Evolutionary conservation across 2,329 filamentous ascomycete species (phyloP).

Genomic region (Dothistroma pini): DNA sequence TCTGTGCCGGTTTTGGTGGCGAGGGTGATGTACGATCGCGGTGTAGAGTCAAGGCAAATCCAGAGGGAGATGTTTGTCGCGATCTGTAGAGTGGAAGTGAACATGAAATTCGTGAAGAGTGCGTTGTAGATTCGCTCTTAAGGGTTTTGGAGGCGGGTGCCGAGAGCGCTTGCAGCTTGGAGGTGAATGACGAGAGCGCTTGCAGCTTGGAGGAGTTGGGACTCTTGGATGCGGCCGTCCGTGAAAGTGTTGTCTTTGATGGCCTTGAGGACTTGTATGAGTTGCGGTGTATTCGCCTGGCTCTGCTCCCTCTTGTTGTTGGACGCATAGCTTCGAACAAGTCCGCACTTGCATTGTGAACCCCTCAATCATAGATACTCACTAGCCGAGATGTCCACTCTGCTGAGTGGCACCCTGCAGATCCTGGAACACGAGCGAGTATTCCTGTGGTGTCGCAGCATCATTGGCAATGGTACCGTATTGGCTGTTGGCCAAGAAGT

Average conservation of each 20-base stretch:
- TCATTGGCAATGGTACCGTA: constrained; percentile 5
- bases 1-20: constrained; percentile 10
- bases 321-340: constrained; percentile 6
- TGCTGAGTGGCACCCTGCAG: constrained; percentile 17
- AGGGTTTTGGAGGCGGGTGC: constrained; percentile 14
- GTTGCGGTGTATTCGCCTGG: no score
- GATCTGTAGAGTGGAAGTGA: constrained; percentile 7
- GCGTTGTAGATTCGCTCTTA: constrained; percentile 17
- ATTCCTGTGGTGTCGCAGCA: constrained; percentile 16
- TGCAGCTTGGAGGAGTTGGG: constrained; percentile 9
- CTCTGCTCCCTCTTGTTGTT: no score
- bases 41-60: constrained; percentile 3
- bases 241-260: constrained; percentile 10
- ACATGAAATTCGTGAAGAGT: constrained; percentile 11
- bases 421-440: constrained; percentile 19
- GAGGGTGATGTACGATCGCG: constrained; percentile 2
- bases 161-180: no score
- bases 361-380: background rate
- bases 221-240: constrained; percentile 6
- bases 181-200: no score
- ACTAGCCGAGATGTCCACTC: constrained; percentile 15
- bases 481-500: constrained; percentile 11
- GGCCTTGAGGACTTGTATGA: constrained; percentile 1
- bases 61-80: constrained; percentile 15
- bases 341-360: background rate